Evolutionary conservation across 139 green algal species (phyloP).

Genomic region (Coelastrella sp.): DNA sequence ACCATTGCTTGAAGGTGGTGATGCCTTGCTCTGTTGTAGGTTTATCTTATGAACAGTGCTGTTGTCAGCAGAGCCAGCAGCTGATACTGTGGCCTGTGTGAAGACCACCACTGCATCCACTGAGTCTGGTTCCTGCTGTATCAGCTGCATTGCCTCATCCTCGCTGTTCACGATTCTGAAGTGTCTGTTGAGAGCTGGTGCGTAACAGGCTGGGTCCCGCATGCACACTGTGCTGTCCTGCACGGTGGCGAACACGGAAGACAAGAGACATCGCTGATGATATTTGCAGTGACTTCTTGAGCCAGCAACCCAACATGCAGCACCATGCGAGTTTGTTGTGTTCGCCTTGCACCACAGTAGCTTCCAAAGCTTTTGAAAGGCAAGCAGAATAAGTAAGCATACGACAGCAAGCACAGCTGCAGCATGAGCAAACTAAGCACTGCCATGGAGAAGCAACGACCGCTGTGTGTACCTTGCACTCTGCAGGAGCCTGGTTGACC

Average conservation of each 20-base stretch:
- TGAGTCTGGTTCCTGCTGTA: slow-evolving; percentile 39
- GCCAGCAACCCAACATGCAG: too few species aligned
- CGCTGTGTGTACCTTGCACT: slow-evolving; percentile 55
- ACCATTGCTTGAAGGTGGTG: slow-evolving; percentile 1
- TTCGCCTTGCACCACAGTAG: too few species aligned
- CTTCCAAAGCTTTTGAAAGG: too few species aligned
- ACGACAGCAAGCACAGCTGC: too few species aligned
- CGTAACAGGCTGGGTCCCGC: slow-evolving; percentile 62
- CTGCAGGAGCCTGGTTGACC: neutral
- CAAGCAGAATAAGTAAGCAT: too few species aligned
- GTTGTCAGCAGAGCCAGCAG: neutral
- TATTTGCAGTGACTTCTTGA: too few species aligned
- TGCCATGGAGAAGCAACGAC: too few species aligned
- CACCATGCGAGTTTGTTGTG: too few species aligned
- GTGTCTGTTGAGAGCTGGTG: slow-evolving; percentile 49
- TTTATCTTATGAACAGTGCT: neutral
- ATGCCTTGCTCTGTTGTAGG: neutral
- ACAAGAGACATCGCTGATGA: too few species aligned
- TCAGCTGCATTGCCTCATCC: slow-evolving; percentile 18
- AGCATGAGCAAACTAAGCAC: too few species aligned
- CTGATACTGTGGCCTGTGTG: neutral
- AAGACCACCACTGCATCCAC: slow-evolving; percentile 69
- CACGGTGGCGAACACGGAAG: too few species aligned
- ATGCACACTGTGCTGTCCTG: slow-evolving; percentile 59
- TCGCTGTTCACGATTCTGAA: slow-evolving; percentile 44